Base-by-base conservation (phyloP, 768 basidiomycete genomes). In the Pleurotus tuoliensis region DNA sequence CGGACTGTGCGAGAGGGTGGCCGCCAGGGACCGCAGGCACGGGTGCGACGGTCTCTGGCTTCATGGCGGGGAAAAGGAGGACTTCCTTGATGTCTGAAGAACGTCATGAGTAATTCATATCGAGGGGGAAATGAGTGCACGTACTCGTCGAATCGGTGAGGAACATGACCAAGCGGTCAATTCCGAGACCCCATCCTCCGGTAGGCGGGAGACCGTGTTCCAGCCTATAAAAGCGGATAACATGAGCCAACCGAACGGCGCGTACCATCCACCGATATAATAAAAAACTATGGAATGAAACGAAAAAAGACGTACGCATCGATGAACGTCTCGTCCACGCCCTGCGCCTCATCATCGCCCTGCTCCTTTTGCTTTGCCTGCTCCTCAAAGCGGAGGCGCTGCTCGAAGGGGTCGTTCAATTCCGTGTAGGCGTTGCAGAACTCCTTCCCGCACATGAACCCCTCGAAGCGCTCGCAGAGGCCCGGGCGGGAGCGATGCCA, bases 361-460 rank as follows among this genome's bases (percentile, higher is more conserved):
- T 87, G 85, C 56, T 93, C 93, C 86, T 98, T 98, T 75, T 98
- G 97, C 66, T 83, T 82, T 55, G 82, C 78, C 81, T 94, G 92
- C 71, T 98, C 97, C 72, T 96, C 93, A 73, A 99, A 99, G 61
- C 97, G 86, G 65, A 92, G 75, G 37, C 94, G 81, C 73, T 99
- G 97, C 71, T 94, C 92, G 68, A 95, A 96, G 0, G 94, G 97
- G 74, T 99, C 97, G 75, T 99, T 99, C 80, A 99, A 83, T 79
- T 99, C 97, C 41, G 97, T 99, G 71, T 99, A 99, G 20, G 97
- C 96, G 66, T 99, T 98, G 80, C 93, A 95, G 72, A 98, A 87
- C 74, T 98, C 96, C 80, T 97, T 95, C 58, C 93, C 93, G 53
- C 94, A 96, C 82, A 99, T 83, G 83, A 99, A 99, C 7, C 86